Percentiles rank a stretch among this genome's conserved stretches.
phyloP scores from a whole-genome alignment of 352 stramenopile genomes.

The Globisporangium sylvaticum region DNA sequence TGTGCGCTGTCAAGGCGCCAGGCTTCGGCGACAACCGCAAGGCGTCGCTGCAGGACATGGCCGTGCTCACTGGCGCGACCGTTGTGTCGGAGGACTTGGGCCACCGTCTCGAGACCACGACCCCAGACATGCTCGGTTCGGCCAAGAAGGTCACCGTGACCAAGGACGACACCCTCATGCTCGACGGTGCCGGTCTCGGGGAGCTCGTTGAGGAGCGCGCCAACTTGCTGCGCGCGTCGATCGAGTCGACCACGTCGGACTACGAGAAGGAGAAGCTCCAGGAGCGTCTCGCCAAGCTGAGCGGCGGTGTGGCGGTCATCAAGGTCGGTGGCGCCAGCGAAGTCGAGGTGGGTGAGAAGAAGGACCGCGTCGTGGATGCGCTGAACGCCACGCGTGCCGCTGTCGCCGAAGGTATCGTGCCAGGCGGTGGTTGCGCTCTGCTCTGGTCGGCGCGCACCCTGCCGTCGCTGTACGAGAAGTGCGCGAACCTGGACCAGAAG shows the following conservation, averaged over 20 bases:
- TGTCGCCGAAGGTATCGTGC: conserved; percentile 98
- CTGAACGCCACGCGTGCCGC: conserved; percentile 98
- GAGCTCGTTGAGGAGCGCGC: conserved; percentile 95
- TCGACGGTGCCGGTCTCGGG: conserved; percentile 93
- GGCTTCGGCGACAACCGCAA: conserved; percentile 99
- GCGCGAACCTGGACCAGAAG: conserved; percentile 96
- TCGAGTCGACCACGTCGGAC: conserved; percentile 96
- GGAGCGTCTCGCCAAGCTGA: conserved; percentile 99
- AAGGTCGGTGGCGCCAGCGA: conserved; percentile 98
- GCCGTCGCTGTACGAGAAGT: conserved; percentile 81
- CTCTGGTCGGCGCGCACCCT: conserved; percentile 96
- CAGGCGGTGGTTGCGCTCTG: conserved; percentile 96
- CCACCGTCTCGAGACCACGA: conserved; percentile 97
- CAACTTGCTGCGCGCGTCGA: conserved; percentile 94
- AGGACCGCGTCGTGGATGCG: conserved; percentile 99
- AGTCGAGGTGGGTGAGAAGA: conserved; percentile 99
- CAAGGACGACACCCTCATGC: conserved; percentile 99
- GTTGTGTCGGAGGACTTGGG: conserved; percentile 98
- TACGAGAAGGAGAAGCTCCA: conserved; percentile 99
- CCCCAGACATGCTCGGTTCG: conserved; percentile 92
- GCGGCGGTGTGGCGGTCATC: conserved; percentile 98
- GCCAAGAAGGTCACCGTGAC: conserved; percentile 95
- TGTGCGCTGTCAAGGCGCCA: conserved; percentile 99
- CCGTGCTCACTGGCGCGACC: conserved; percentile 96
- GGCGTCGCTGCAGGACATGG: conserved; percentile 99